phyloP scores from a whole-genome alignment of 2,329 filamentous ascomycete genomes.

The Nannizzia gypsea region DNA sequence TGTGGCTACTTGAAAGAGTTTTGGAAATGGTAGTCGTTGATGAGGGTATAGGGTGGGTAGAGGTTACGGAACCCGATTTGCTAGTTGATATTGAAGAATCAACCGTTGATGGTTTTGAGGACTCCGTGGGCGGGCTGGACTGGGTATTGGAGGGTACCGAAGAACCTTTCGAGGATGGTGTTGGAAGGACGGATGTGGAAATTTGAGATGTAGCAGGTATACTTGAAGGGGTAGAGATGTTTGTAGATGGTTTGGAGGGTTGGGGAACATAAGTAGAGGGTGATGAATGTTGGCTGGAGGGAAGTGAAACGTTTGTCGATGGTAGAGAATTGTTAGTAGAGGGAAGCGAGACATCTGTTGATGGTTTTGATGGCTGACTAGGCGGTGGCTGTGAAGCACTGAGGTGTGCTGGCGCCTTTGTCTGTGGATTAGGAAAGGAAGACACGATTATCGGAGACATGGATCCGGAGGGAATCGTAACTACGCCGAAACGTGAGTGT shows the following conservation, averaged over 20 bases:
- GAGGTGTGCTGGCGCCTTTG: not conserved
- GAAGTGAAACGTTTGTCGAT: not conserved
- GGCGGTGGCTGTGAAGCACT: slow-evolving; percentile 1
- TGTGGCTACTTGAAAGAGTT: not conserved
- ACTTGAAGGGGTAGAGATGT: not conserved
- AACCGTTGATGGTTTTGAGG: not conserved
- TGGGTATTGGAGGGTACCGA: not conserved
- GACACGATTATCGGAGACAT: slow-evolving; percentile 10
- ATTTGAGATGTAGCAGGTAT: not conserved
- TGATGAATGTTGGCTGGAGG: not conserved
- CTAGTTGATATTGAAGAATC: not conserved
- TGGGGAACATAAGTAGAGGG: not conserved
- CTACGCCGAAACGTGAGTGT: slow-evolving; percentile 14
- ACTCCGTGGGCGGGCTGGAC: not conserved
- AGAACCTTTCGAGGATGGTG: not conserved
- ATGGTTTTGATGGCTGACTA: not conserved
- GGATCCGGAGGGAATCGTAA: slow-evolving; percentile 18
- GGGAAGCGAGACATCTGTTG: not conserved
- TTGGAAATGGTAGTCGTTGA: not conserved
- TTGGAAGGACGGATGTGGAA: not conserved
- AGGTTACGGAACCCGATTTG: not conserved
- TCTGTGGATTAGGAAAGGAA: slow-evolving; percentile 4
- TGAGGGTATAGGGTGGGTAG: not conserved
- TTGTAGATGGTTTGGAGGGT: not conserved
- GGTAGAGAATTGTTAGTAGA: not conserved